Evolutionary conservation across 2,329 filamentous ascomycete species (phyloP), one percentile per base, ranked within the genome.

Genomic region (Aspergillus ochraceus): DNA sequence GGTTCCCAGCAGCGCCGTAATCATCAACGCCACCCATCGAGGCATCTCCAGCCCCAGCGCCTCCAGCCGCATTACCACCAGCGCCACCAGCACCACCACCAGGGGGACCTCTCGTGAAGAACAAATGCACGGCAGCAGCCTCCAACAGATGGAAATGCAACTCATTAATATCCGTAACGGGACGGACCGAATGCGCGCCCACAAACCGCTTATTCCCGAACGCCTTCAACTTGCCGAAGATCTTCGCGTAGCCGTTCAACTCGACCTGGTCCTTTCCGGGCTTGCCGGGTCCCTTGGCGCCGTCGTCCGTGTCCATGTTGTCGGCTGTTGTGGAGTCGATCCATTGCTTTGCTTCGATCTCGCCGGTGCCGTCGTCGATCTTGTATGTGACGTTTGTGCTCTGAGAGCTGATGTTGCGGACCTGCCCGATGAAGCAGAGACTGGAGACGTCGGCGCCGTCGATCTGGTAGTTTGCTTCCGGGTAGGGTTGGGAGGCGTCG

Each of bases 341-440:
- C 77, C 70, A 76, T 66, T 61, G 77, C 71, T 70, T 87, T 85
- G 66, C 93, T 77, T 99, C 96, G 69, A 97, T 89, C 62, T 88
- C 84, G 61, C 92, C 93, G 1, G 96, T 99, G 74, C 95, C 95
- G 77, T 99, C 95, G 78, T 99, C 95, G 69, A 99, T 82, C 71
- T 89, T 90, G 84, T 96, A 96, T 50, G 91, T 97, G 67, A 92
- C 88, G 79, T 97, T 96, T 66, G 94, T 97, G 46, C 89, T 86
- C 79, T 96, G 92, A n/a, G 86, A 84, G 72, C 87, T 90, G 77
- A 97, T 88, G 77, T 88, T 88, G 74, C 92, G 91, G 69, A 99
- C 88, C 82, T 97, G 94, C 55, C 91, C 95, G 61, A 99, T 87
- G 67, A 98, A 89, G 30, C 90, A 94, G 63, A 96, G 81, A 80